Conservation (phyloP, 257 asterid species). For the Agastache rugosa region DNA sequence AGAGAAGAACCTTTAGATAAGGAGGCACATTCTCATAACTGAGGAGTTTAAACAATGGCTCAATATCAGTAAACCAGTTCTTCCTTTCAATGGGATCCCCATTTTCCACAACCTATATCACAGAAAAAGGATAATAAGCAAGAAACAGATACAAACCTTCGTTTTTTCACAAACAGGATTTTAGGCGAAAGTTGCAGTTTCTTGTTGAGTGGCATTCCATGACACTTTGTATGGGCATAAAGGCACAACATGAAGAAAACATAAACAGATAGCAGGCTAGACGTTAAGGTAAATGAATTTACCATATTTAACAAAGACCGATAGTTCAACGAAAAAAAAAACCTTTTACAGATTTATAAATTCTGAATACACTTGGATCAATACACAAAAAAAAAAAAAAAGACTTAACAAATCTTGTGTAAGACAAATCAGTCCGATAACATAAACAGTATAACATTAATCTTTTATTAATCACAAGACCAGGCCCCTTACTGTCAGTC, state of each 20-base stretch:
- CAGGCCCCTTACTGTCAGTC: constrained; percentile 10
- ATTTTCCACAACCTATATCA: constrained; percentile 77
- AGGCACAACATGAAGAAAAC: constrained; percentile 20
- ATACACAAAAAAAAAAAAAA: not conserved
- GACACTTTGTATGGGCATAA: not conserved
- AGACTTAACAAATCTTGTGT: not conserved
- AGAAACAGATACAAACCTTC: constrained; percentile 4
- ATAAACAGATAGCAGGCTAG: constrained; percentile 15
- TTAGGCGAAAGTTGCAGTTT: not conserved
- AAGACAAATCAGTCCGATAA: not conserved
- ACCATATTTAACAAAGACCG: not conserved
- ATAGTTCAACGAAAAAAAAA: not conserved
- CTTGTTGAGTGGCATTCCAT: constrained; percentile 20
- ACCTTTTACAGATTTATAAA: not conserved
- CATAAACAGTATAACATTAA: not conserved
- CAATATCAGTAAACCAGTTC: constrained; percentile 95
- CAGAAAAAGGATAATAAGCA: constrained; percentile 16
- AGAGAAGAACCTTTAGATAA: constrained; percentile 81
- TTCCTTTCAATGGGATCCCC: constrained; percentile 80
- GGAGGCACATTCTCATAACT: constrained; percentile 98
- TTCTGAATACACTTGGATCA: not conserved
- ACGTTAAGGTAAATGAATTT: not conserved
- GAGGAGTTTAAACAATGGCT: constrained; percentile 96
- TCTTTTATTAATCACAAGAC: not conserved
- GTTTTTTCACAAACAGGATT: constrained; percentile 9